Evolutionary conservation across 2,329 filamentous ascomycete genomes (phyloP).

Genomic region (Knufia petricola): DNA sequence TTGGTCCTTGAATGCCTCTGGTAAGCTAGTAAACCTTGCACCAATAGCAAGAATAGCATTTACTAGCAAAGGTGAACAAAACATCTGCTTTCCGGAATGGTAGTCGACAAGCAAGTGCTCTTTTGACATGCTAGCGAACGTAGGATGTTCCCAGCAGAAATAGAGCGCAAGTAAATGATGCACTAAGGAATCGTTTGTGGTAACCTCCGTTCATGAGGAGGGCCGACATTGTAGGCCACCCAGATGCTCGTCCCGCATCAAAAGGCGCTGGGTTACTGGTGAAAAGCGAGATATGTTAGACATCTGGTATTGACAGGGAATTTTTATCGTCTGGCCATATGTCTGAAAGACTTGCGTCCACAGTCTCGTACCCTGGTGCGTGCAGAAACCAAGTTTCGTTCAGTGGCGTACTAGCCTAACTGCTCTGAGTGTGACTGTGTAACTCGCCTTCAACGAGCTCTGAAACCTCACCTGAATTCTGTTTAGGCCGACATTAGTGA

Average conservation of each 20-base stretch:
- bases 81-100: conserved; percentile 3
- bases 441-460: not conserved
- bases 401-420: not conserved
- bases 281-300: conserved; percentile 6
- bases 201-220: conserved; percentile 7
- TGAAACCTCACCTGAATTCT: not conserved
- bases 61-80: conserved; percentile 19
- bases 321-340: not conserved
- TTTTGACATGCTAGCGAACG: conserved; percentile 10
- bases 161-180: conserved; percentile 9
- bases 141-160: conserved; percentile 12
- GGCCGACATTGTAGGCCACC: not conserved
- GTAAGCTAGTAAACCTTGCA: conserved; percentile 28
- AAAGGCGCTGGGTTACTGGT: not conserved
- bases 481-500: not conserved
- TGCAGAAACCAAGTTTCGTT: not conserved
- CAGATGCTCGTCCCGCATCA: conserved; percentile 2
- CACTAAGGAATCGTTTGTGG: conserved; percentile 7
- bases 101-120: conserved; percentile 12
- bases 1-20: conserved; percentile 26
- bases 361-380: not conserved
- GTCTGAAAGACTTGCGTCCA: not conserved
- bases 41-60: conserved; percentile 30
- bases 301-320: not conserved
- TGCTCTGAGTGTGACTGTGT: not conserved